Conservation (phyloP, 2,329 filamentous ascomycete genomes). For the Apiospora marii region DNA sequence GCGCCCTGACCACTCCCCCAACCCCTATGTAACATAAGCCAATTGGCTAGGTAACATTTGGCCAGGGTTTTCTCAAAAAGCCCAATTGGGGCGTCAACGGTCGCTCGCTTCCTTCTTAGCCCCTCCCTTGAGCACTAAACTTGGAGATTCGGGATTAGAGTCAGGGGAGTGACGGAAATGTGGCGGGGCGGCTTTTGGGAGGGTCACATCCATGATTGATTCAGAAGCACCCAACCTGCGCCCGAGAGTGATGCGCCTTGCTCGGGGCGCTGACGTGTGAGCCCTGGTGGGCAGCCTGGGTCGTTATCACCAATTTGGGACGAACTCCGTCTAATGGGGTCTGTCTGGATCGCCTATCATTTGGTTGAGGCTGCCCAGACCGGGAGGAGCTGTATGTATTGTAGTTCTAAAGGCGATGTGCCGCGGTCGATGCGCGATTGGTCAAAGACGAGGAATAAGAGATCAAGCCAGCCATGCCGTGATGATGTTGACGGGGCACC, state of each 20-base stretch:
- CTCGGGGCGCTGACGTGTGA: background rate
- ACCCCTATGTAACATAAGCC: background rate
- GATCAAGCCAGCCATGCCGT: background rate
- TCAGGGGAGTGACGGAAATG: slow-evolving; percentile 9
- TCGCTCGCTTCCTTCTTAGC: background rate
- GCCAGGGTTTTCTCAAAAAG: background rate
- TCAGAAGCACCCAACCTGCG: background rate
- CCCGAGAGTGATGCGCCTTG: background rate
- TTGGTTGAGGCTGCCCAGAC: background rate
- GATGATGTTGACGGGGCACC: background rate
- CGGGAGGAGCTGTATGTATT: background rate
- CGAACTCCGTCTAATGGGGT: background rate
- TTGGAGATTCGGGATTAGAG: slow-evolving; percentile 9
- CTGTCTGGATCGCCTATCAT: background rate
- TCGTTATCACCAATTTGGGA: background rate
- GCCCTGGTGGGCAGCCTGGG: background rate
- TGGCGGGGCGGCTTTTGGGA: slow-evolving; percentile 6
- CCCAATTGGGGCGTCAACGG: slow-evolving; percentile 12
- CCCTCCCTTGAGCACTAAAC: background rate
- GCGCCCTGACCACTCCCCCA: background rate
- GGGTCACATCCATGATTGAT: background rate
- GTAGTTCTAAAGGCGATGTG: background rate
- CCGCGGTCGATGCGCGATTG: background rate
- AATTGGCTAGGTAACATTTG: slow-evolving; percentile 5
- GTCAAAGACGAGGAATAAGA: background rate